Base-by-base conservation (phyloP, 73 alveolate species). In the Effrenium voratum region DNA sequence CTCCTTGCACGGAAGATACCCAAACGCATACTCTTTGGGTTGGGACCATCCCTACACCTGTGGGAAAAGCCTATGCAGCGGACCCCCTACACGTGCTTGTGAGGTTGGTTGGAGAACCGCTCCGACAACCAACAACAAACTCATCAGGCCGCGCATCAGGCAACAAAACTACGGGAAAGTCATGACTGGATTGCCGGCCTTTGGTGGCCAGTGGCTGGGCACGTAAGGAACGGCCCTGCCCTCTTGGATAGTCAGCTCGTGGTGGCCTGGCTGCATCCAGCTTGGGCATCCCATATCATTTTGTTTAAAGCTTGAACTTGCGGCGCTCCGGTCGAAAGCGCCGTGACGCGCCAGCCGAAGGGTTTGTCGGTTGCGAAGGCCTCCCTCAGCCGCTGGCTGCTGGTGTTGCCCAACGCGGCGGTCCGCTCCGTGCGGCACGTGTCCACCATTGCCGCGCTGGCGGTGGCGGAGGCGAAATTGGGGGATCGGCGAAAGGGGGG, bases 381-480 rank as follows among this genome's bases (percentile, higher is more conserved):
- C 41, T 26, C 95, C 55, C 66, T 87, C 47, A 87, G 57, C 30
- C 84, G 84, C 28, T 87, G 95, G 95, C 47, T 87, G 60, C 68
- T 87, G 84, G 84, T 87, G 63, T 28, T 87, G 70, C 95, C 83
- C 85, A 63, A 59, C 40, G 95, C 95, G 41, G 32, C 82, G 86
- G 68, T 90, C 36, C 97, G 97, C 41, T 90, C 97, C 26, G 97
- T 90, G 97, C 97, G 97, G 38, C 97, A 90, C 44, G 97, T 90
- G 73, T 52, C 86, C 52, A 90, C 97, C 75, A 75, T 90, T 50
- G 97, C 80, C 44, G 97, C 97, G 75, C 87, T 90, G 26, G 75
- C 97, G 13, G 97, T 90, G n/a, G 97, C 97, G 41, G 97, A 90
- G 97, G 97, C 44, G 30, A n/a, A 10, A 12, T 12, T 12, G 68